phyloP scores from a whole-genome alignment of 1,284 basidiomycete genomes.

The Ustilago nuda region DNA sequence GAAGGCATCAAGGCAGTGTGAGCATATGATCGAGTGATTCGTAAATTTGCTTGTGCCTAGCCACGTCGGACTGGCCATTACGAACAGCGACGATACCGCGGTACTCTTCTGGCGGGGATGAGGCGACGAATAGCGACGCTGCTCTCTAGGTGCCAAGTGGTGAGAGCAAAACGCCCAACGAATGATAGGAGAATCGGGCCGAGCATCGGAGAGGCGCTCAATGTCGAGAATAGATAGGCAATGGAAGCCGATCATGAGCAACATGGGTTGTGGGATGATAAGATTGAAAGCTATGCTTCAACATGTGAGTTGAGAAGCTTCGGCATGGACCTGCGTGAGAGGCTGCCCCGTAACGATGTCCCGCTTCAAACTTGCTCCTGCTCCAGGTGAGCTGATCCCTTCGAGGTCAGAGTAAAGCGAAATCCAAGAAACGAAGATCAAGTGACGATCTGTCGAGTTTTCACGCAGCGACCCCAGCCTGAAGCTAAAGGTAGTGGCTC shows the following conservation, averaged over 20 bases:
- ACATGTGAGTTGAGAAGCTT: not conserved
- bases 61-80: not conserved
- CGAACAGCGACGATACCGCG: not conserved
- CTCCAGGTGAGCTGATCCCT: too few relatives aligned
- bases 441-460: too few relatives aligned
- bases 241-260: not conserved
- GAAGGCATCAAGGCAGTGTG: not conserved
- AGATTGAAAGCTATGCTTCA: not conserved
- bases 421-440: too few relatives aligned
- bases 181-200: not conserved
- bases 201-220: constrained; percentile 5
- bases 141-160: not conserved
- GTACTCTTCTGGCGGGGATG: not conserved
- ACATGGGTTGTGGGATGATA: not conserved
- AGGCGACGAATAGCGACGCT: not conserved
- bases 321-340: too few relatives aligned
- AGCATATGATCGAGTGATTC: not conserved
- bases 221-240: not conserved
- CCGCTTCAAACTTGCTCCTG: too few relatives aligned
- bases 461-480: too few relatives aligned
- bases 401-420: too few relatives aligned
- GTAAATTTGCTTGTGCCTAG: not conserved
- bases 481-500: too few relatives aligned
- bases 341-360: too few relatives aligned
- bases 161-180: too few relatives aligned